Conservation (phyloP, 2,329 filamentous ascomycete species). For the Pseudogymnoascus sp. region DNA sequence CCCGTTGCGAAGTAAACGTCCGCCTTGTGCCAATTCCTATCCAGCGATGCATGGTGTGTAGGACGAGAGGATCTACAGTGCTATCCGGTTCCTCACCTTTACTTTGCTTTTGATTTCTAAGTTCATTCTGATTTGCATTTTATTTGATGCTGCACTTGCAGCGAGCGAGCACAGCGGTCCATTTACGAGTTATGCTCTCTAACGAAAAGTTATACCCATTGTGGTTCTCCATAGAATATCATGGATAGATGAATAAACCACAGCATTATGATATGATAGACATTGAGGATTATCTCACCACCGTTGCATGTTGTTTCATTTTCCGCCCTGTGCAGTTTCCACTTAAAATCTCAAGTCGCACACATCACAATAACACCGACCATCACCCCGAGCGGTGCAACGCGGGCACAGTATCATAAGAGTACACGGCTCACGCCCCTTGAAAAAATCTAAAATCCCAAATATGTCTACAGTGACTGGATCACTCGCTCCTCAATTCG, state of each 20-base stretch:
- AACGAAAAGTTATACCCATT: slow-evolving; percentile 6
- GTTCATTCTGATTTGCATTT: not conserved
- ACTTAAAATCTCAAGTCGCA: not conserved
- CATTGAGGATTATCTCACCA: not conserved
- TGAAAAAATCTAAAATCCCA: not conserved
- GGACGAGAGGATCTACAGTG: not conserved
- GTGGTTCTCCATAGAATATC: not conserved
- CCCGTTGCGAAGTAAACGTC: slow-evolving; percentile 9
- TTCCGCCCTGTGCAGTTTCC: not conserved
- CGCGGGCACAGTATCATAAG: not conserved
- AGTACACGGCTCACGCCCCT: not conserved
- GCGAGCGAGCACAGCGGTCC: not conserved
- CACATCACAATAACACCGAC: not conserved
- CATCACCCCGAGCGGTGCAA: not conserved
- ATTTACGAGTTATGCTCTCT: not conserved
- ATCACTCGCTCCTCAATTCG: not conserved
- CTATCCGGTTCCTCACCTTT: not conserved
- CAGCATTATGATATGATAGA: not conserved
- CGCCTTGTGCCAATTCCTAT: not conserved
- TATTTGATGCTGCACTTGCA: not conserved
- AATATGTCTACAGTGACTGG: not conserved
- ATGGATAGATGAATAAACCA: not conserved
- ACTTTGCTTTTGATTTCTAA: not conserved
- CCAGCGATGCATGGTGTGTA: not conserved
- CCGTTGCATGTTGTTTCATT: not conserved